Base-by-base conservation (phyloP, 2,329 filamentous ascomycete genomes). In the Fusarium devonianum region DNA sequence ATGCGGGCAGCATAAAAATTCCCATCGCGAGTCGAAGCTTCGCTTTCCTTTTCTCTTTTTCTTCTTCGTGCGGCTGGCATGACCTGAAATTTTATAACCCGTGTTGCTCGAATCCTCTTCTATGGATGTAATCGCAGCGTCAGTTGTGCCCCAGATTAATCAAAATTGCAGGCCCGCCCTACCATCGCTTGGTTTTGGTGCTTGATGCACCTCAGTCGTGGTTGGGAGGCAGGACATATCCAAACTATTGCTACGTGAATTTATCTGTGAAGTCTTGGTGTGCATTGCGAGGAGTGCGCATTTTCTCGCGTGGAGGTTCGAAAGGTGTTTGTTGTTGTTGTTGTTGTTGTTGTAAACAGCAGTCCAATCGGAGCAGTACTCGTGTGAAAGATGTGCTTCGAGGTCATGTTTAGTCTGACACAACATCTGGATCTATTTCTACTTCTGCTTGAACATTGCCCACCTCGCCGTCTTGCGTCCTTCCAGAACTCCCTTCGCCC, bases 1-100 rank as follows among this genome's bases (percentile, higher is more conserved):
- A 35, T n/a, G 32, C 37, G 22, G 40, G 22, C 23, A 14, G 42
- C 39, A 68, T 69, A 72, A 72, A 71, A 69, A 54, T 60, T 55
- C 58, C 56, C 34, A 51, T 39, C 45, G 37, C 48, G 37, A 21
- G 33, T 17, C 14, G n/a, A 61, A 68, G 63, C 60, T 29, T 1
- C 39, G 56, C 67, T 68, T 65, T 72, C 69, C 73, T 72, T 76
- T 75, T 74, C 67, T 73, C 69, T 75, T 83, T 82, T 79, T 76
- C 76, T 80, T 82, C 84, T 81, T 90, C 79, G 87, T 92, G 88
- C 88, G 88, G 88, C 87, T 78, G 85, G 85, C 84, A 86, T 84
- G 80, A 86, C 82, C 75, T 75, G 71, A 75, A 80, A 78, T 75
- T 77, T 70, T 83, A 83, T 82, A 83, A 82, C 84, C 87, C 87